phyloP scores from a whole-genome alignment of 2,329 filamentous ascomycete genomes.

The Verticillium isaacii region DNA sequence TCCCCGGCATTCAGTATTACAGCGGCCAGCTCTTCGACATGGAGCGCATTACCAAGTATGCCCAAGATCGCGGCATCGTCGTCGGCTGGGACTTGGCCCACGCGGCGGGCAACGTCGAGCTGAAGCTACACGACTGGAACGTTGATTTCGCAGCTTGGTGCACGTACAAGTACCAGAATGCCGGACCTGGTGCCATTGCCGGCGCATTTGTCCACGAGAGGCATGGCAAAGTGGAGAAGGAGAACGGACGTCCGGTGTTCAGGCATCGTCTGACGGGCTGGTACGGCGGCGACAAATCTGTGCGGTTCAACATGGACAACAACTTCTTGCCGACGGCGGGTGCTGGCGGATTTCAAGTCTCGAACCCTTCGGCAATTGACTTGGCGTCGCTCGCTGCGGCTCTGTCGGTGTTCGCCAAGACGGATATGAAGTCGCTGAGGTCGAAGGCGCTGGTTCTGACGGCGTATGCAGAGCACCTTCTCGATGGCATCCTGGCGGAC shows the following conservation, averaged over 20 bases:
- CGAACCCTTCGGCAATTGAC: conserved; percentile 73
- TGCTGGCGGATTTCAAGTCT: conserved; percentile 69
- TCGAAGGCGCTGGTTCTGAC: conserved; percentile 70
- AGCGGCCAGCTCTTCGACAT: conserved; percentile 78
- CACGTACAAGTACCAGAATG: conserved; percentile 80
- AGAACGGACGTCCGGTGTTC: conserved; percentile 40
- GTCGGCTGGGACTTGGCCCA: conserved; percentile 79
- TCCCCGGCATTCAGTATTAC: conserved; percentile 78
- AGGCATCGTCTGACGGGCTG: conserved; percentile 64
- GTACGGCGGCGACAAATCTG: conserved; percentile 68
- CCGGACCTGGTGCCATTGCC: conserved; percentile 68
- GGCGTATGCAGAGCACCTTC: conserved; percentile 67
- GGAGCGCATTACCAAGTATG: conserved; percentile 63
- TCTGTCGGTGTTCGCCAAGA: conserved; percentile 68
- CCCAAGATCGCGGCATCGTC: conserved; percentile 58
- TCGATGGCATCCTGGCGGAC: conserved; percentile 39
- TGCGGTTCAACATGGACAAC: conserved; percentile 71
- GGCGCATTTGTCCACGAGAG: conserved; percentile 68
- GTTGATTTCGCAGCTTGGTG: conserved; percentile 83
- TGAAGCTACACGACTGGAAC: conserved; percentile 71
- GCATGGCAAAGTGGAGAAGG: conserved; percentile 52
- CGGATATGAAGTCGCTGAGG: conserved; percentile 63
- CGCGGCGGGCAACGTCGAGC: conserved; percentile 68
- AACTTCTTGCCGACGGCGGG: conserved; percentile 65
- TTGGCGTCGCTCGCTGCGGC: conserved; percentile 70